Evolutionary conservation across 345 rosid genomes (phyloP), one percentile per base, ranked within the genome.

Genomic region (Sisymbrium irio): DNA sequence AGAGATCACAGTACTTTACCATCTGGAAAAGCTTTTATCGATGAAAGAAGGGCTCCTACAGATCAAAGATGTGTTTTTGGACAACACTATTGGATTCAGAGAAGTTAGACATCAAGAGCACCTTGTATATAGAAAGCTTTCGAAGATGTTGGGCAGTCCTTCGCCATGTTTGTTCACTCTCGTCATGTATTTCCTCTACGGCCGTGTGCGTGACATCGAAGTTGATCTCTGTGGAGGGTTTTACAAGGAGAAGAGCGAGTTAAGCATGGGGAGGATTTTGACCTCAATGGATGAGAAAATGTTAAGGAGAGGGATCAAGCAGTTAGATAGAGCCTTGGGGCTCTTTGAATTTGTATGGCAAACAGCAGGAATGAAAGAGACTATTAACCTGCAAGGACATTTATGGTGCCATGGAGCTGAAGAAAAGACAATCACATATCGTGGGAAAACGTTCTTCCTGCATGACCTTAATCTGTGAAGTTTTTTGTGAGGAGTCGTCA

Each of bases 31-130:
- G 82, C 89, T 91, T 28, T 78, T 81, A 59, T 86, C 74, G 28
- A 93, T 93, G 94, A 91, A 88, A 83, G 97, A 91, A 87, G 98
- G 97, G 35, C 67, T 88, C 63, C 55, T 75, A 54, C 92, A 91
- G 59, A 82, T 91, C 74, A 89, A 74, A 77, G 85, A 87, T 75
- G 90, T 93, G 57, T 66, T 74, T 63, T 62, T 86, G n/a, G 94
- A 89, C 27, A 89, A 79, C 55, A 71, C 76, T 61, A 82, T 86
- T 74, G 93, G 93, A 53, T 93, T 81, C 73, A 82, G 82, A 77
- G 94, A 93, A 72, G 79, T 70, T 65, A 83, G 67, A 28, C 85
- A 85, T 78, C 96, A 89, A 71, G 92, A 91, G 72, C 77, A 76
- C 59, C 71, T 93, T 62, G 86, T 87, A 9, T 83, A 77, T 40